These are phyloP conservation scores for Rhododendron griersonianum DNA, from an alignment of 148 eudicot species.

Conservation along the genomic window DNA sequence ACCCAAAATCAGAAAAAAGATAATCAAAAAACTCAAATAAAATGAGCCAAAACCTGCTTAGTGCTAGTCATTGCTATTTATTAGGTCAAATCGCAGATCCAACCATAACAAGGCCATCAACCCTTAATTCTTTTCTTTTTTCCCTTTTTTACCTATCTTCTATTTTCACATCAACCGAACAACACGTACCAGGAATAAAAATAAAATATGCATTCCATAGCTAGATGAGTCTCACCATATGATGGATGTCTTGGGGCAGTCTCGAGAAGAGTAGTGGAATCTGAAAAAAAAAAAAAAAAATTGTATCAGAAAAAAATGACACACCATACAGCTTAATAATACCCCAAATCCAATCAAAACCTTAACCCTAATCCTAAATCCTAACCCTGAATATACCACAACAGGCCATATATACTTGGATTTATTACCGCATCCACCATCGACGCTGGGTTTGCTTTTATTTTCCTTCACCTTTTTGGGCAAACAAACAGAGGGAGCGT, in stretches of 20 bases:
- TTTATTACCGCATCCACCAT: not conserved
- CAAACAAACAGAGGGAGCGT: not conserved
- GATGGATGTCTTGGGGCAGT: slow-evolving; percentile 22
- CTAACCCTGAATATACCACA: not conserved
- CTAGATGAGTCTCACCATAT: slow-evolving; percentile 16
- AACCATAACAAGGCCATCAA: not conserved
- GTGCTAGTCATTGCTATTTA: not conserved
- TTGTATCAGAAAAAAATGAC: not conserved
- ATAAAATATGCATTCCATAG: not conserved
- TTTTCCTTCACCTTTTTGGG: not conserved
- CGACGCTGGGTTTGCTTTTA: not conserved
- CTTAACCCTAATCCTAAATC: not conserved
- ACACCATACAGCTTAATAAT: not conserved
- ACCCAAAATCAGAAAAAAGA: not conserved
- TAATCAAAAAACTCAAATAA: not conserved
- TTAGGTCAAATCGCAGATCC: not conserved
- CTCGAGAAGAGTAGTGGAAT: slow-evolving; percentile 21
- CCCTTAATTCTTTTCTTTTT: too few species aligned
- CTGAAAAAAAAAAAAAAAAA: not conserved
- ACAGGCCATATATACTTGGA: not conserved
- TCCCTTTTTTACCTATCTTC: not conserved
- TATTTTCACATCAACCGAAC: not conserved
- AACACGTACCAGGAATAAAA: not conserved
- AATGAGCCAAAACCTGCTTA: not conserved
- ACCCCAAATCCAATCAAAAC: not conserved